These are phyloP conservation scores for Termitomyces titanicus DNA, from an alignment of 768 basidiomycete species.

Conservation along the genomic window DNA sequence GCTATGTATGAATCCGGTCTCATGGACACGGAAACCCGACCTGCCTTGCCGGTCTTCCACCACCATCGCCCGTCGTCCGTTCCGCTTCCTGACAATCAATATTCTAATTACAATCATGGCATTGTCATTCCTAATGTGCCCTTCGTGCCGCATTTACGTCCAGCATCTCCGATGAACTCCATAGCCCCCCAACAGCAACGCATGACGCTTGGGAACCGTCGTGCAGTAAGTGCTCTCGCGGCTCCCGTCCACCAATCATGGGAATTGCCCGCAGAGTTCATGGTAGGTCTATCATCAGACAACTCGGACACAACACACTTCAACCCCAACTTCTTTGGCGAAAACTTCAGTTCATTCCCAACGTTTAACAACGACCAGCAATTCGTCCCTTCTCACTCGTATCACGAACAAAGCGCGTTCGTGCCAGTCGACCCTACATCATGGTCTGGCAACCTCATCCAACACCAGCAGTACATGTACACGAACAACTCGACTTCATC, in stretches of 20 bases:
- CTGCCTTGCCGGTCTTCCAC: slow-evolving; percentile 17
- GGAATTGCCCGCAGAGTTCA: slow-evolving; percentile 22
- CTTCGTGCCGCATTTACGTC: slow-evolving; percentile 38
- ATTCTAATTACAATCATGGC: slow-evolving; percentile 20
- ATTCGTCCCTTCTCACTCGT: slow-evolving; percentile 12
- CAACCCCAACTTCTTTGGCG: slow-evolving; percentile 29
- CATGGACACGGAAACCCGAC: slow-evolving; percentile 9
- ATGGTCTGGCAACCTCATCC: slow-evolving; percentile 7
- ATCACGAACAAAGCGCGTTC: slow-evolving; percentile 13
- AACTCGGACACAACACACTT: slow-evolving; percentile 45
- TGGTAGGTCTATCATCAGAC: slow-evolving; percentile 35
- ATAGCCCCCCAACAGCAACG: slow-evolving; percentile 41
- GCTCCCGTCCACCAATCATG: slow-evolving; percentile 31
- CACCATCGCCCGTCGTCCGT: slow-evolving; percentile 60
- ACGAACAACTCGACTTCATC: slow-evolving; percentile 11
- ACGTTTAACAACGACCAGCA: background rate
- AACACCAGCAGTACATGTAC: slow-evolving; percentile 1
- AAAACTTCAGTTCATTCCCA: slow-evolving; percentile 1
- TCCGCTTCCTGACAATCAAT: slow-evolving; percentile 46
- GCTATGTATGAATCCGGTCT: slow-evolving; percentile 53
- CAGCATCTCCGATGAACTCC: slow-evolving; percentile 38
- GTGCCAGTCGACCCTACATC: slow-evolving; percentile 23
- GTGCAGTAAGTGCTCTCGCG: slow-evolving; percentile 45
- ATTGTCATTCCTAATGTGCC: slow-evolving; percentile 44
- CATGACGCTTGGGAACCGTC: slow-evolving; percentile 38